A percentile compares a stretch with the other conserved stretches of the same genome.
Evolutionary conservation across 164 flowering plant species (phyloP).

Genomic region (Buxus sempervirens): DNA sequence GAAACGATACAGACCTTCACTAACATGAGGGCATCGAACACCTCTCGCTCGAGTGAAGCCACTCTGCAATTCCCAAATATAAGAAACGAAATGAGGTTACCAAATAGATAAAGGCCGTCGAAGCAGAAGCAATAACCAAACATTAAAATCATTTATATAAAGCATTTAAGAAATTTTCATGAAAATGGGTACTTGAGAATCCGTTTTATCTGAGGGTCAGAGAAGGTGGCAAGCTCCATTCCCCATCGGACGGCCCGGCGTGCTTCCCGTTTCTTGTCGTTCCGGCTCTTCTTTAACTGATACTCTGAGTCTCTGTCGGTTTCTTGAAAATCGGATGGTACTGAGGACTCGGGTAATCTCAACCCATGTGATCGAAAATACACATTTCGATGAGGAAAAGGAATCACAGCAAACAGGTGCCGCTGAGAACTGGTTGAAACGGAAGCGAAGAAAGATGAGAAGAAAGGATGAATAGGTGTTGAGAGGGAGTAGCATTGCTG

Average conservation of each 20-base stretch:
- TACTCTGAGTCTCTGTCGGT: conserved; percentile 29
- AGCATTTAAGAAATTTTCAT: no score
- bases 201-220: conserved; percentile 67
- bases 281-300: conserved; percentile 53
- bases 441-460: conserved; percentile 7
- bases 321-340: conserved; percentile 19
- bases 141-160: no score
- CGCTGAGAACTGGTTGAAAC: not conserved
- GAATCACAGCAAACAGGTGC: conserved; percentile 11
- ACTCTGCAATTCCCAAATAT: conserved; percentile 35
- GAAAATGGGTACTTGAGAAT: conserved; percentile 49
- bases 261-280: conserved; percentile 79
- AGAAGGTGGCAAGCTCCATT: conserved; percentile 77
- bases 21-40: conserved; percentile 71
- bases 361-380: conserved; percentile 39
- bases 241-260: conserved; percentile 83
- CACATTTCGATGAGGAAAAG: conserved; percentile 22
- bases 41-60: conserved; percentile 61
- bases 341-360: conserved; percentile 19
- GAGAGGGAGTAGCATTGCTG: conserved; percentile 20
- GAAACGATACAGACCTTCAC: conserved; percentile 40
- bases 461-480: conserved; percentile 13
- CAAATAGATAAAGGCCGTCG: not conserved
- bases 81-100: not conserved
- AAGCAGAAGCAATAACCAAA: no score